Evolutionary conservation across 2,329 filamentous ascomycete genomes (phyloP), one percentile per base, ranked within the genome.

Genomic region (Alternaria incomplexa): DNA sequence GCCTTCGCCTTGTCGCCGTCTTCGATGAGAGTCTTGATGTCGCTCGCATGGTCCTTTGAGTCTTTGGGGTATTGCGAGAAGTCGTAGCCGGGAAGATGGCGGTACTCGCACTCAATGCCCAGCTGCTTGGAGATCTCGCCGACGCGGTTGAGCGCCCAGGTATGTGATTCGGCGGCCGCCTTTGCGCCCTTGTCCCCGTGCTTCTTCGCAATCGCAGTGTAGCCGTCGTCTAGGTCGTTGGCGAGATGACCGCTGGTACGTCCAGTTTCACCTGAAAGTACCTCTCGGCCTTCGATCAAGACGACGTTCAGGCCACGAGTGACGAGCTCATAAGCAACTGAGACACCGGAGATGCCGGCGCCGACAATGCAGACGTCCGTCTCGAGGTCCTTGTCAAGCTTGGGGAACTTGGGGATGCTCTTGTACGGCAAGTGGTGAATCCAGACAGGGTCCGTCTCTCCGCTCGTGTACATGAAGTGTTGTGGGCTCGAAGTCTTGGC

Each of bases 91-190:
- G 81, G 83, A 3, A 88, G 67, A 36, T 76, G 76, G 7, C 86
- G 82, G 69, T 86, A 88, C 65, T 88, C 86, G 74, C 86, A 88
- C 0, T 87, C 85, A 30, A 88, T 85, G 5, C 81, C 81, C 6
- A 87, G 77, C 63, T 84, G 72, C 58, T 80, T 77, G 0, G 82
- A 77, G 3, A 88, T 77, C 60, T 87, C 82, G 0, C 85, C 86
- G 0, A 88, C 80, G 0, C 81, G 81, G 22, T 85, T 79, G 11
- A 87, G 67, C 0, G 85, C 86, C 83, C 85, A 88, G 0, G 80
- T 78, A 58, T 88, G 86, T 25, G 85, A 86, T 15, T 88, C 85
- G 0, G 85, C 85, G 0, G 85, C 85, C 1, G 77, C 67, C 59
- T 79, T 80, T 0, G 86, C 85, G 1, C 85, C 84, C 0, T 81